Percentiles rank a stretch among this genome's conserved stretches.
These are phyloP conservation scores for Pseudoscleropodium purum DNA, from an alignment of 225 moss, liverwort and hornwort genomes.

Conservation along the genomic window DNA sequence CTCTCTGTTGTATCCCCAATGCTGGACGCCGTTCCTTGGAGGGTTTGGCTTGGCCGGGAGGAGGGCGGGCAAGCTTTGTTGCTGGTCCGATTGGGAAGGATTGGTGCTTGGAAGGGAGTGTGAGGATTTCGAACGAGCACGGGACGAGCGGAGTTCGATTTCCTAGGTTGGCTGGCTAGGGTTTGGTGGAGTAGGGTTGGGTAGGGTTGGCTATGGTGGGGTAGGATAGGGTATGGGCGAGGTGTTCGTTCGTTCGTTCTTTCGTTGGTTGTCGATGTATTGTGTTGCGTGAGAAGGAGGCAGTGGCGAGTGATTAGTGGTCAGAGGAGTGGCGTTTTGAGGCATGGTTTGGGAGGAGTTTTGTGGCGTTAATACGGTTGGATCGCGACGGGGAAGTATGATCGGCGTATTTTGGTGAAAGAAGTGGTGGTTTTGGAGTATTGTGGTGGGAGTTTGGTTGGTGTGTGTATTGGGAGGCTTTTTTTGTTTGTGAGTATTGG, in stretches of 20 bases:
- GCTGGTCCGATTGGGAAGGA: background rate
- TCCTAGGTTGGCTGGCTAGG: background rate
- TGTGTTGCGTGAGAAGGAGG: background rate
- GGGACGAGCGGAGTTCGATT: background rate
- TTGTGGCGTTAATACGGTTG: background rate
- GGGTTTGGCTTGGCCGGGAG: background rate
- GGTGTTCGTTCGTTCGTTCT: background rate
- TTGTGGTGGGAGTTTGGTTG: background rate
- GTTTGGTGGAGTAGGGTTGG: background rate
- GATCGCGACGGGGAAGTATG: slow-evolving; percentile 8
- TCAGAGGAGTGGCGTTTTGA: background rate
- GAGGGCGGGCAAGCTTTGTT: background rate
- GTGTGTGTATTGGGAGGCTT: background rate
- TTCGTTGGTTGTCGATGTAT: background rate
- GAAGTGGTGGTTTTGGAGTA: background rate
- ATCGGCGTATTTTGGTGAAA: background rate
- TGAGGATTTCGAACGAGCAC: background rate
- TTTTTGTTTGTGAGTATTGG: background rate
- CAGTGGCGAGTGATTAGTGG: background rate
- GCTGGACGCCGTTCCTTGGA: background rate
- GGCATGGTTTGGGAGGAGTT: background rate
- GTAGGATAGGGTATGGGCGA: background rate
- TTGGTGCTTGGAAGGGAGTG: background rate
- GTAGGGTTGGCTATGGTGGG: background rate
- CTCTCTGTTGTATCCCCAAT: background rate